Percentiles rank a stretch among this genome's conserved stretches.
phyloP scores from a whole-genome alignment of 345 rosid species.

The Toxicodendron radicans region DNA sequence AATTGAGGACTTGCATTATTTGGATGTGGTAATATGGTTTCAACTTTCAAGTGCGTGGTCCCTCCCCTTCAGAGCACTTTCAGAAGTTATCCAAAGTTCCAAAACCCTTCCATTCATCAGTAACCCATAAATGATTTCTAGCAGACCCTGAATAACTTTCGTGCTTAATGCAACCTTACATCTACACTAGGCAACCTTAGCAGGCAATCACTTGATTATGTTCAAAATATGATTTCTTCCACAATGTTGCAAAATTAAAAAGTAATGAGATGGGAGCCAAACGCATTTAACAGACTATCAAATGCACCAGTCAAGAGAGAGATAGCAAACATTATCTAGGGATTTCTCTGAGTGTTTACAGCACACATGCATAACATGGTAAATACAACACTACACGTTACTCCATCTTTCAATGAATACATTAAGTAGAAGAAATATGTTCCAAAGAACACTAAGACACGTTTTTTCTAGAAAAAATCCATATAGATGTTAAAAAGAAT shows the following conservation, averaged over 20 bases:
- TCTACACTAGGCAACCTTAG: background rate
- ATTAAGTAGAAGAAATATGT: background rate
- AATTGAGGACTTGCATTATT: background rate
- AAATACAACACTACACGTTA: background rate
- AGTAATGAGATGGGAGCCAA: background rate
- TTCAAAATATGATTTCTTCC: background rate
- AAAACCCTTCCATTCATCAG: background rate
- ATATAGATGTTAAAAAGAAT: background rate
- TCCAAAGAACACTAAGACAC: background rate
- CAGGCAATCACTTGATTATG: background rate
- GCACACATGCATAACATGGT: background rate
- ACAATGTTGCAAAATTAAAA: background rate
- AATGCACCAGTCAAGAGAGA: background rate
- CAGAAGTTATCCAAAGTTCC: background rate
- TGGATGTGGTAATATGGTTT: background rate
- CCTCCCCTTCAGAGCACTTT: background rate
- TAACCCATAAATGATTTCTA: background rate
- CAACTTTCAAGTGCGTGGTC: background rate
- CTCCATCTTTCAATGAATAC: background rate
- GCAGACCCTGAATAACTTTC: background rate
- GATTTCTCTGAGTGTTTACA: background rate
- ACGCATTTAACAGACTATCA: background rate
- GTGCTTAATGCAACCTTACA: background rate
- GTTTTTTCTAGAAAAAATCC: background rate
- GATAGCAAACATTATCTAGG: background rate